A percentile compares a stretch with the other conserved stretches of the same genome.
Conservation (phyloP, 2,329 filamentous ascomycete genomes). For the Colletotrichum sp. region DNA sequence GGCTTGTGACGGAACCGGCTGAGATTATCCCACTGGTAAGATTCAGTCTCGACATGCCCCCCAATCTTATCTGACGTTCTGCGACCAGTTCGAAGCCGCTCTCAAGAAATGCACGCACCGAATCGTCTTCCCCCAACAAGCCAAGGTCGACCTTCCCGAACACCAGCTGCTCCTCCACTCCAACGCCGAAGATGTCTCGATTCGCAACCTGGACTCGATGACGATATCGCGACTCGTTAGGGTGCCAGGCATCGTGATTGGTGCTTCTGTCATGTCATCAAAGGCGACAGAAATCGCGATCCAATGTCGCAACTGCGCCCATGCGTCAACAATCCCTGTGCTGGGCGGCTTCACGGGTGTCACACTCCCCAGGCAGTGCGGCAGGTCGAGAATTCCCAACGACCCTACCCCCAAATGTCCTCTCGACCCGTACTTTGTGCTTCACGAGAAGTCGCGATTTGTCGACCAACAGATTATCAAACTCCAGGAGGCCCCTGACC, state of each 20-base stretch:
- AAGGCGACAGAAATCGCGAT: conserved; percentile 89
- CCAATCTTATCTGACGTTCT: background rate
- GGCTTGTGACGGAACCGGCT: conserved; percentile 85
- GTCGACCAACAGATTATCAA: conserved; percentile 99
- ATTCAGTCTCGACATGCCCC: background rate
- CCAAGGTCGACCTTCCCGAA: conserved; percentile 74
- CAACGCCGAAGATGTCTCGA: conserved; percentile 86
- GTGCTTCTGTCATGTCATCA: conserved; percentile 93
- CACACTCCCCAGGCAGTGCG: conserved; percentile 81
- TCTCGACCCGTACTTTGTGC: conserved; percentile 92
- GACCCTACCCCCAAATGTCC: conserved; percentile 80
- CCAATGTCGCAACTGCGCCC: conserved; percentile 85
- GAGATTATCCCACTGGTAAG: conserved; percentile 90
- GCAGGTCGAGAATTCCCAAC: conserved; percentile 63
- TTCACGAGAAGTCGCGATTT: conserved; percentile 92
- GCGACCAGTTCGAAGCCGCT: conserved; percentile 83
- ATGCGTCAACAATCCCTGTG: conserved; percentile 73
- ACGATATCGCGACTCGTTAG: conserved; percentile 94
- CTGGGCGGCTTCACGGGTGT: conserved; percentile 88
- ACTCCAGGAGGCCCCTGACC: conserved; percentile 94
- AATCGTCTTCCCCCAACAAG: conserved; percentile 84
- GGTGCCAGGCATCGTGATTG: conserved; percentile 97
- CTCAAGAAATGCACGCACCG: conserved; percentile 90
- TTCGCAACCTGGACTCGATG: conserved; percentile 90
- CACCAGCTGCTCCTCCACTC: conserved; percentile 97